A percentile compares a stretch with the other conserved stretches of the same genome.
Evolutionary conservation across 176 grass and related monocot genomes (phyloP).

Genomic region (Lolium multiflorum): DNA sequence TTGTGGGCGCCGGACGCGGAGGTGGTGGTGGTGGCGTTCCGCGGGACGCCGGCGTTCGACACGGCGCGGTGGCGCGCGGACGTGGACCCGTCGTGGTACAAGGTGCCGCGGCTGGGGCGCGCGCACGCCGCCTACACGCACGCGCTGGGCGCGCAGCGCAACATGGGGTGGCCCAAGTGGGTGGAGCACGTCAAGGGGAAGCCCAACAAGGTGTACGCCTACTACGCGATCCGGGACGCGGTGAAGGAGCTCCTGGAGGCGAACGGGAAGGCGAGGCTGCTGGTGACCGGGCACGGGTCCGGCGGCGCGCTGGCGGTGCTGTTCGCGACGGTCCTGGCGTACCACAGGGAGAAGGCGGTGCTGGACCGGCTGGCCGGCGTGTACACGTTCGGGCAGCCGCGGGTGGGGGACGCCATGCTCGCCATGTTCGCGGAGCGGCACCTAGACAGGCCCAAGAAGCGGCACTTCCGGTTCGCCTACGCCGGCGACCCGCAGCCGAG

Average conservation of each 20-base stretch:
- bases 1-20: slow-evolving; percentile 50
- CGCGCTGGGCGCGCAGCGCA: slow-evolving; percentile 61
- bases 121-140: slow-evolving; percentile 58
- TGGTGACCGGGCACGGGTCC: slow-evolving; percentile 65
- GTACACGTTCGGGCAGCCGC: slow-evolving; percentile 73
- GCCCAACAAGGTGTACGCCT: slow-evolving; percentile 49
- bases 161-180: slow-evolving; percentile 53
- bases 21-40: slow-evolving; percentile 67
- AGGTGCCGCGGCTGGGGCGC: slow-evolving; percentile 58
- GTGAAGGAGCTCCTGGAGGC: slow-evolving; percentile 36
- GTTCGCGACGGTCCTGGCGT: slow-evolving; percentile 58
- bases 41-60: slow-evolving; percentile 59
- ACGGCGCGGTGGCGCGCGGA: slow-evolving; percentile 56
- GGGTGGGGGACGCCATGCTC: slow-evolving; percentile 58
- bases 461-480: slow-evolving; percentile 58
- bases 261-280: slow-evolving; percentile 50
- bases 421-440: slow-evolving; percentile 55
- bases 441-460: slow-evolving; percentile 56
- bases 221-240: slow-evolving; percentile 61
- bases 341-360: slow-evolving; percentile 57
- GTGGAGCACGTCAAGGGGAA: slow-evolving; percentile 42
- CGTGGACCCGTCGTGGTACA: slow-evolving; percentile 70
- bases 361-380: slow-evolving; percentile 49
- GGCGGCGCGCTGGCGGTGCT: slow-evolving; percentile 66
- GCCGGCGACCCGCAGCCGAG: slow-evolving; percentile 49